Base-by-base conservation (phyloP, 148 eudicot species). In the Cornus florida region DNA sequence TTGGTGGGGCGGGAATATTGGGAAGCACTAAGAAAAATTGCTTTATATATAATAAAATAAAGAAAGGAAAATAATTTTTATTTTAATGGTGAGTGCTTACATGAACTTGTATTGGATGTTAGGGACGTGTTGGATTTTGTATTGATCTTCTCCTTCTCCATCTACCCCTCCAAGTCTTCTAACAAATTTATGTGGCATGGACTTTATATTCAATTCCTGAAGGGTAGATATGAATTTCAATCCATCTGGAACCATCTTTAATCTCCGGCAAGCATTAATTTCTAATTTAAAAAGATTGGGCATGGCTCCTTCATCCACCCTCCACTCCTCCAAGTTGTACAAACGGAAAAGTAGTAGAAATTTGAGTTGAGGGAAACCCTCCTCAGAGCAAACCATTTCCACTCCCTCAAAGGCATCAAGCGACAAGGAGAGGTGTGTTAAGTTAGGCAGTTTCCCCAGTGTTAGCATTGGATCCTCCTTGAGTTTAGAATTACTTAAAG, bases 321-420 rank as follows among this genome's bases (percentile, higher is more conserved):
- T 74, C 87, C 83, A 79, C 13, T 73, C 75, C 72, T 71, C 65
- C n/a, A 84, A 75, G 43, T 10, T 33, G 0, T 4, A 0, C 35
- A 84, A 5, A 5, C 41, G 3, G 2, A 0, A 0, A 28, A 87
- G 78, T 53, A 33, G n/a, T 41, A 84, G 39, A n/a, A 8, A 1
- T 11, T 41, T 41, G 12, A 87, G 89, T 62, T 57, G 22, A 4
- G 83, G 83, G 33, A 86, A 76, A 56, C 82, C 79, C 28, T 22
- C n/a, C 9, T 41, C 4, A 38, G 72, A 38, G 69, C 82, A 85
- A 62, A 71, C 74, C 75, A 80, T 73, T 7, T 41, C 7, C 17
- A 60, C 50, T 6, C 75, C 83, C 1, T 39, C 22, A 69, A 39
- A 84, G 17, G 77, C 65, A 13, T 75, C 17, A 0, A n/a, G n/a